These are phyloP conservation scores for Ensete glaucum DNA, from an alignment of 176 grass and related monocot species.

Conservation along the genomic window DNA sequence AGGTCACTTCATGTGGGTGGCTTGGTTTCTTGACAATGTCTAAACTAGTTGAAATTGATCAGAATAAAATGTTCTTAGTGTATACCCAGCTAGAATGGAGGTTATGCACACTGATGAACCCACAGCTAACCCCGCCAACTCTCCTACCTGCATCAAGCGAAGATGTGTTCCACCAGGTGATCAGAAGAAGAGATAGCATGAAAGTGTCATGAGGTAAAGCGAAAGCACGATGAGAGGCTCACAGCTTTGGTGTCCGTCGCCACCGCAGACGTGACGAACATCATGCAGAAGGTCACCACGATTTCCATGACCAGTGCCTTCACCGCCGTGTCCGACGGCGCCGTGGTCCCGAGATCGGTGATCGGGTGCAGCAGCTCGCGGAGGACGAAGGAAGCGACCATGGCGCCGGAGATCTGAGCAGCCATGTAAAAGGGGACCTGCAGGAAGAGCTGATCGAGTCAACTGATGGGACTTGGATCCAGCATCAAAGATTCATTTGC, in stretches of 20 bases:
- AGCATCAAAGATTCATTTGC: too few relatives aligned
- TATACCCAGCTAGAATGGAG: constrained; percentile 96
- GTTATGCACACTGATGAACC: constrained; percentile 96
- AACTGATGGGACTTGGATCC: too few relatives aligned
- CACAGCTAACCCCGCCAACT: constrained; percentile 90
- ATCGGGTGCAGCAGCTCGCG: constrained; percentile 66
- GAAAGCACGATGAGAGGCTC: neutral
- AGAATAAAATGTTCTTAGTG: neutral
- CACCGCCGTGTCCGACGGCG: constrained; percentile 50
- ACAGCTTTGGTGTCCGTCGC: constrained; percentile 88
- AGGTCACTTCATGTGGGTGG: too few relatives aligned
- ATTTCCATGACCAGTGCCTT: constrained; percentile 70
- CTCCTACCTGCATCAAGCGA: constrained; percentile 64
- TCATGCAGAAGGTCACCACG: constrained; percentile 95
- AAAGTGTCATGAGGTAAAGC: neutral
- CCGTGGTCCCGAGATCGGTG: constrained; percentile 46
- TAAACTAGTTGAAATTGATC: too few relatives aligned
- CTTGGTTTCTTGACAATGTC: too few relatives aligned
- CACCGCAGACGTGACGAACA: constrained; percentile 93
- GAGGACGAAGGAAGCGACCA: constrained; percentile 68
- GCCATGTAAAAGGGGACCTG: constrained; percentile 98
- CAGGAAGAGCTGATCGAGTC: neutral
- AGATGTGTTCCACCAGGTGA: neutral
- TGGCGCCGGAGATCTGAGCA: constrained; percentile 67
- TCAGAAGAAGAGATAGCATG: neutral